Evolutionary conservation across 2,329 filamentous ascomycete genomes (phyloP).

Genomic region (Rhynchosporium agropyri): DNA sequence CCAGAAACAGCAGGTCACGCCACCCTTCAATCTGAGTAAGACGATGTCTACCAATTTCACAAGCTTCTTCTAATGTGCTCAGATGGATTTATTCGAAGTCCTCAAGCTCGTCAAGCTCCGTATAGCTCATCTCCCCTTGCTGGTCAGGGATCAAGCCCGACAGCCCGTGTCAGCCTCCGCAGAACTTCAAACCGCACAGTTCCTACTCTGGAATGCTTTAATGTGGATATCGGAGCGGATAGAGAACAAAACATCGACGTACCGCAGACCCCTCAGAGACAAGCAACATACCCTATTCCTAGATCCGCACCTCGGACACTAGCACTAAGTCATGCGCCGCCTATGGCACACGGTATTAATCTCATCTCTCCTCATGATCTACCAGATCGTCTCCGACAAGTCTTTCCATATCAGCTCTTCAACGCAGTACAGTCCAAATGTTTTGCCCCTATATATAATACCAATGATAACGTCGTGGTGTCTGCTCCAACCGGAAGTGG

Average conservation of each 20-base stretch:
- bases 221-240: conserved; percentile 7
- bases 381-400: conserved; percentile 67
- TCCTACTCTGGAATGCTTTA: conserved; percentile 7
- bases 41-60: conserved; percentile 5
- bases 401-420: conserved; percentile 76
- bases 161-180: conserved; percentile 35
- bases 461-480: conserved; percentile 75
- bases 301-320: conserved; percentile 22
- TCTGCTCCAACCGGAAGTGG: conserved; percentile 84
- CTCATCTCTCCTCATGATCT: conserved; percentile 62
- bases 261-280: conserved; percentile 25
- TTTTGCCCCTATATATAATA: conserved; percentile 66
- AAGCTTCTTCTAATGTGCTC: conserved; percentile 23
- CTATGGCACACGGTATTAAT: conserved; percentile 53
- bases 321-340: conserved; percentile 37
- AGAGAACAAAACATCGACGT: conserved; percentile 5
- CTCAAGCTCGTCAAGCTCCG: conserved; percentile 16
- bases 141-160: conserved; percentile 37
- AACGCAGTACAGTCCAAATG: conserved; percentile 84
- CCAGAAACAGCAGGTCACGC: conserved; percentile 37
- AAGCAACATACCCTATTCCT: conserved; percentile 6
- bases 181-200: conserved; percentile 27
- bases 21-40: conserved; percentile 40
- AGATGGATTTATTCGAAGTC: conserved; percentile 34
- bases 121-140: conserved; percentile 32